These are phyloP conservation scores for Cytospora chrysosperma DNA, from an alignment of 2,329 filamentous ascomycete species.

Conservation along the genomic window DNA sequence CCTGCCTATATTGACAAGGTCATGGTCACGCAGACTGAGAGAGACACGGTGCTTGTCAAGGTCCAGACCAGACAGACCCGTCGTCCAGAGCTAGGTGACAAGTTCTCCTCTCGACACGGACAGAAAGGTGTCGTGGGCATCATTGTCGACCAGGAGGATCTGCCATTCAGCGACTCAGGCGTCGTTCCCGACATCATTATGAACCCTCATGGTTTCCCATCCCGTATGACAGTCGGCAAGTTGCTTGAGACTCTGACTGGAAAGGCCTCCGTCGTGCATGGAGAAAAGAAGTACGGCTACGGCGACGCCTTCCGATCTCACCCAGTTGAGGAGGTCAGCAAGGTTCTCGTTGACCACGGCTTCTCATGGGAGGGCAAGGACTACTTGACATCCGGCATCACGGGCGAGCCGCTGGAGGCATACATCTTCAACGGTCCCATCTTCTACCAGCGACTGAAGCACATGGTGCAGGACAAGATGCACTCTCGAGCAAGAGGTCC, in stretches of 20 bases:
- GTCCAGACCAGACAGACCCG: constrained; percentile 95
- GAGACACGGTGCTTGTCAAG: constrained; percentile 84
- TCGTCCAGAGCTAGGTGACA: constrained; percentile 92
- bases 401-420: constrained; percentile 87
- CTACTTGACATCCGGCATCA: constrained; percentile 92
- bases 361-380: constrained; percentile 98
- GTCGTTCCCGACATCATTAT: constrained; percentile 99
- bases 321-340: constrained; percentile 84
- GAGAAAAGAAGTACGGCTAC: constrained; percentile 82
- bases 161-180: constrained; percentile 90
- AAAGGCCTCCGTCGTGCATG: constrained; percentile 85
- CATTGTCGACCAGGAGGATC: constrained; percentile 93
- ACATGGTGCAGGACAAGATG: constrained; percentile 99
- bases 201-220: constrained; percentile 99
- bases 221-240: constrained; percentile 98
- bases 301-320: constrained; percentile 79
- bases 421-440: constrained; percentile 99
- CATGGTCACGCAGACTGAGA: constrained; percentile 86
- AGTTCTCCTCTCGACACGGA: constrained; percentile 97
- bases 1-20: constrained; percentile 94
- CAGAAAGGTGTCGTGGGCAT: constrained; percentile 98
- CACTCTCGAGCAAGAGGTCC: constrained; percentile 91
- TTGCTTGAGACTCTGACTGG: constrained; percentile 93
- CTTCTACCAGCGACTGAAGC: constrained; percentile 99
- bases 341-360: constrained; percentile 79